Evolutionary conservation across 129 eudicot genomes (phyloP), one percentile per base, ranked within the genome.

Genomic region (Flaveria sonorensis): DNA sequence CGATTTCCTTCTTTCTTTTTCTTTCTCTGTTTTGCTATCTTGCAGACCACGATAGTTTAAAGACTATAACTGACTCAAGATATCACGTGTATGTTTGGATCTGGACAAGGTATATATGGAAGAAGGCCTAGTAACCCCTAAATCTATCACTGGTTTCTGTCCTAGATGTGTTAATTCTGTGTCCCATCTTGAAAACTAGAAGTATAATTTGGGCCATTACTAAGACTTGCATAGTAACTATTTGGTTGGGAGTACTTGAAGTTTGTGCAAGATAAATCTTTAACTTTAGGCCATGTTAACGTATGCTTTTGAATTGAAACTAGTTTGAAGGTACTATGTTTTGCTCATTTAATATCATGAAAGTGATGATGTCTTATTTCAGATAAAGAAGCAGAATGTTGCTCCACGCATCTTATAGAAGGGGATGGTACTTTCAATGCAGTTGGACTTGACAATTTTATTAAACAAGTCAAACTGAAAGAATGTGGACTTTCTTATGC

Each of bases 401-500:
- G 96, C 83, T 95, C 99, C 13, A 89, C 97, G 23, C 99, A 95
- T 79, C 96, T 95, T 68, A 86, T 95, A 75, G 99, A 95, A 1
- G 99, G 96, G 80, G 99, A 91, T 86, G 99, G 99, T 53, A 80
- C 79, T 24, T 92, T 95, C 82, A 95, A 95, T 85, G 90, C 68
- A 46, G 77, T 73, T 77, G 97, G 97, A 69, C 79, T 95, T 78
- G 97, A 95, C 39, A 83, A 67, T 64, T 91, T 95, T 72, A 84
- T 86, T 81, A 95, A 92, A 89, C 96, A 89, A 83, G 96, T 95
- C 73, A 89, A 88, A 82, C 86, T 95, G 71, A 69, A 70, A 11
- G 97, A 95, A 80, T 95, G 97, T 81, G 99, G 99, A 56, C 97
- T 95, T 80, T 95, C 99, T 51, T 95, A 95, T 77, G 99, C 97